phyloP scores from a whole-genome alignment of 345 rosid species.

The Gynandropsis gynandra region DNA sequence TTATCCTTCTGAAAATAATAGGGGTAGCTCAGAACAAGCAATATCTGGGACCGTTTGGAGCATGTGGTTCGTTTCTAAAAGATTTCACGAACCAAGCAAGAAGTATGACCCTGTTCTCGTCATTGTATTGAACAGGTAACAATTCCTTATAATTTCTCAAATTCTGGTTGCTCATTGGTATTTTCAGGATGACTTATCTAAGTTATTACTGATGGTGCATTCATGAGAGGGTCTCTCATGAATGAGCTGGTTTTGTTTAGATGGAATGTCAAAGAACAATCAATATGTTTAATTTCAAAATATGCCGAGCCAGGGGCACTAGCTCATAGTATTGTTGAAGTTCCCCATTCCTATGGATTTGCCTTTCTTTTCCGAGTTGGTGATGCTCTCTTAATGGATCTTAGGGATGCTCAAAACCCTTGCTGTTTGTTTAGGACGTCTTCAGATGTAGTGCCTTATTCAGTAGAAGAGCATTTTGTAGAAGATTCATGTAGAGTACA shows the following conservation, averaged over 20 bases:
- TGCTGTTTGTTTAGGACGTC: too few relatives aligned
- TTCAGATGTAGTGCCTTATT: too few relatives aligned
- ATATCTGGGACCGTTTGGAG: conserved; percentile 92
- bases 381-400: too few relatives aligned
- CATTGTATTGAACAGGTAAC: conserved; percentile 81
- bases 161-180: conserved; percentile 24
- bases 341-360: conserved; percentile 70
- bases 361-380: too few relatives aligned
- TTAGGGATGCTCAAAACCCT: too few relatives aligned
- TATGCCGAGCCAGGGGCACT: conserved; percentile 70
- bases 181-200: conserved; percentile 22
- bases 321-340: conserved; percentile 75
- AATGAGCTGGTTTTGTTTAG: conserved; percentile 63
- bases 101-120: conserved; percentile 78
- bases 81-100: conserved; percentile 41
- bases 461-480: too few relatives aligned
- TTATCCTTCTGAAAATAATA: conserved; percentile 71
- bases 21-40: conserved; percentile 29
- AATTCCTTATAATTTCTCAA: conserved; percentile 22
- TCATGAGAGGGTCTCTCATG: conserved; percentile 58
- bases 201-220: too few relatives aligned
- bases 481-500: too few relatives aligned
- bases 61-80: conserved; percentile 84
- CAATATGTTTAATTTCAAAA: conserved; percentile 47
- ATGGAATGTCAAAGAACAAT: conserved; percentile 69